A percentile compares a stretch with the other conserved stretches of the same genome.
These are phyloP conservation scores for Parathielavia hyrcaniae DNA, from an alignment of 495 filamentous ascomycete species.

Conservation along the genomic window DNA sequence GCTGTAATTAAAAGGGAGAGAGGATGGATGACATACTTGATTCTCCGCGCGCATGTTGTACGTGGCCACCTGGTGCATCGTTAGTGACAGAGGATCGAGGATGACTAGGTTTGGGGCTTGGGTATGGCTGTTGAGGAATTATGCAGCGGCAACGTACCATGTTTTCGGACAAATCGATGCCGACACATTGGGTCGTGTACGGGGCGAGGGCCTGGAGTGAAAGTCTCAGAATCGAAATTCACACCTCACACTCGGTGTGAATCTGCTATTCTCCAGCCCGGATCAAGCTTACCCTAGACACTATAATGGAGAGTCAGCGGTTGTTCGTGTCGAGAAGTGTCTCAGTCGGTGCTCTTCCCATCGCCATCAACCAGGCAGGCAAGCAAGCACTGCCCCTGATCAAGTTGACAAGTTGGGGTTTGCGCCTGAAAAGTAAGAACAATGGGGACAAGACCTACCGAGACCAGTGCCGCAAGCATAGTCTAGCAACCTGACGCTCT, in stretches of 20 bases:
- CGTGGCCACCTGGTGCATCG: slow-evolving; percentile 31
- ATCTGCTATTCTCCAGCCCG: too few species aligned
- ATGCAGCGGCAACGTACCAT: slow-evolving; percentile 38
- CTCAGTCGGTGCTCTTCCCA: too few species aligned
- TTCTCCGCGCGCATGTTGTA: slow-evolving; percentile 49
- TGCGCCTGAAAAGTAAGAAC: slow-evolving; percentile 15
- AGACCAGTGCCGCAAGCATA: slow-evolving; percentile 71
- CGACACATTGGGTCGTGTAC: slow-evolving; percentile 54
- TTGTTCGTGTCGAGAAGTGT: too few species aligned
- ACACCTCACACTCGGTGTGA: not conserved
- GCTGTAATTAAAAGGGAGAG: not conserved
- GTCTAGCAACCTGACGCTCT: slow-evolving; percentile 57
- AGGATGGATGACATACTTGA: slow-evolving; percentile 30
- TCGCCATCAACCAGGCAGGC: too few species aligned
- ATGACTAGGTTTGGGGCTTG: not conserved
- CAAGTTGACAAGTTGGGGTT: too few species aligned
- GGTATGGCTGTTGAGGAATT: not conserved
- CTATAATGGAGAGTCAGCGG: not conserved
- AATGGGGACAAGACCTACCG: slow-evolving; percentile 40
- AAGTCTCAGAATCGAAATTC: not conserved
- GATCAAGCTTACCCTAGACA: not conserved
- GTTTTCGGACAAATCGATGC: slow-evolving; percentile 61
- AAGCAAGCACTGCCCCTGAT: too few species aligned
- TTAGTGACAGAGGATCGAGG: not conserved
- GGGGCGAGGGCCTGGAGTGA: slow-evolving; percentile 50